These are phyloP conservation scores for Leucosporidium yakuticum DNA, from an alignment of 768 basidiomycete genomes.

Conservation along the genomic window DNA sequence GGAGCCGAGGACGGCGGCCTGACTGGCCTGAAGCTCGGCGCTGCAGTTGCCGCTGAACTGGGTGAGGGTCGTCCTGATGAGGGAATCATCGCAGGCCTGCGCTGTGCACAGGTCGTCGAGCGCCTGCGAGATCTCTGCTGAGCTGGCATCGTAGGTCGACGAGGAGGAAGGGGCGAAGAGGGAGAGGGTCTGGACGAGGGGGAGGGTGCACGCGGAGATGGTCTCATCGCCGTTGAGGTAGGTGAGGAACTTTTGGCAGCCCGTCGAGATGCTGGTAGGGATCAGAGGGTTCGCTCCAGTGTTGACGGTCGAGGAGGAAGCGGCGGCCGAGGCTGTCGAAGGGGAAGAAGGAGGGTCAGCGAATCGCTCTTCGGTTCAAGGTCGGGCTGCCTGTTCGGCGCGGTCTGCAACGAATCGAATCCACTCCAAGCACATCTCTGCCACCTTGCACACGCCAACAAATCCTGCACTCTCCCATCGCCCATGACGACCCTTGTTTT, in stretches of 20 bases:
- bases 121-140: slow-evolving; percentile 22
- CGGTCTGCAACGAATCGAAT: too few species aligned
- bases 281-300: slow-evolving; percentile 27
- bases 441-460: too few species aligned
- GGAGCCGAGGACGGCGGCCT: slow-evolving; percentile 44
- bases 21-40: slow-evolving; percentile 56
- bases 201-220: slow-evolving; percentile 49
- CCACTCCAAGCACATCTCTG: too few species aligned
- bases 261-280: slow-evolving; percentile 29
- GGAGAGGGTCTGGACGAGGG: slow-evolving; percentile 52
- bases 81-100: slow-evolving; percentile 45
- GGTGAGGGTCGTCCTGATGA: slow-evolving; percentile 59
- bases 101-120: slow-evolving; percentile 57
- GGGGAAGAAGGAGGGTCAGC: too few species aligned
- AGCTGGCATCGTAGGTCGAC: slow-evolving; percentile 39
- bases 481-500: too few species aligned
- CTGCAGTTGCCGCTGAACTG: slow-evolving; percentile 66
- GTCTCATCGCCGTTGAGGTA: slow-evolving; percentile 56
- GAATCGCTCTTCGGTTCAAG: too few species aligned
- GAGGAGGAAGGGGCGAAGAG: slow-evolving; percentile 49
- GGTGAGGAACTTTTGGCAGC: slow-evolving; percentile 55
- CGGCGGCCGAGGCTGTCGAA: not conserved
- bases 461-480: too few species aligned
- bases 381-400: too few species aligned
- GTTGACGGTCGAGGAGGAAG: not conserved